Evolutionary conservation across 192 early-diverging fungal species (phyloP).

Genomic region (Linnemannia schmuckeri): DNA sequence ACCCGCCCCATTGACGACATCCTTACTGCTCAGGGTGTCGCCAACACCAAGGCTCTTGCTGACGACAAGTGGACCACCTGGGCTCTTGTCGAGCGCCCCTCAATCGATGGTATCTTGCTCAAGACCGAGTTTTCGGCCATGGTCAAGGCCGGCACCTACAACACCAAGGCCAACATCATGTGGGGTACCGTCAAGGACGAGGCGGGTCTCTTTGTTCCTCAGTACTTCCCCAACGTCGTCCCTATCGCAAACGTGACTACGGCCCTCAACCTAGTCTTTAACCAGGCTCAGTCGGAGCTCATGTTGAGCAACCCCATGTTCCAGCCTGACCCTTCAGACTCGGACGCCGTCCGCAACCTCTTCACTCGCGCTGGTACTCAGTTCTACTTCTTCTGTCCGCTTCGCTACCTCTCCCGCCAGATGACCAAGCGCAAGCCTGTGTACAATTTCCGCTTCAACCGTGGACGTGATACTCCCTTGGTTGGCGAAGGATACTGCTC

Average conservation of each 20-base stretch:
- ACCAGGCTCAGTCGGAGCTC: background rate
- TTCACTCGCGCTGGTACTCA: conserved; percentile 24
- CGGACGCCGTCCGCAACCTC: conserved; percentile 22
- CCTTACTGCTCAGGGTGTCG: conserved; percentile 25
- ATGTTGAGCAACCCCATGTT: conserved; percentile 10
- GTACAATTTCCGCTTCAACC: conserved; percentile 50
- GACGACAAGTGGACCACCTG: conserved; percentile 35
- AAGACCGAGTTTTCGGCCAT: conserved; percentile 38
- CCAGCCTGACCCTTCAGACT: conserved; percentile 14
- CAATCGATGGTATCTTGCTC: conserved; percentile 42
- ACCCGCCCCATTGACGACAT: conserved; percentile 10
- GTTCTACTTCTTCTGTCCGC: conserved; percentile 47
- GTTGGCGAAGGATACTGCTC: conserved; percentile 15
- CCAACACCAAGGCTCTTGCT: conserved; percentile 19
- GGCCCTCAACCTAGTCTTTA: background rate
- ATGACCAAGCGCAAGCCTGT: conserved; percentile 29
- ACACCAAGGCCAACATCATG: conserved; percentile 53
- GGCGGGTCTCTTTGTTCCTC: conserved; percentile 26
- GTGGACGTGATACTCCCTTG: conserved; percentile 24
- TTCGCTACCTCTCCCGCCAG: conserved; percentile 19
- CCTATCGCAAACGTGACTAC: background rate
- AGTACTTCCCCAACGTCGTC: conserved; percentile 28
- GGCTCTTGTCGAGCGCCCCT: conserved; percentile 28
- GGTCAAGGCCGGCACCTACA: conserved; percentile 49
- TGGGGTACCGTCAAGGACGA: conserved; percentile 40